Percentiles rank a stretch among this genome's conserved stretches.
Evolutionary conservation across 768 basidiomycete genomes (phyloP).

Genomic region (Lentinula raphanica): DNA sequence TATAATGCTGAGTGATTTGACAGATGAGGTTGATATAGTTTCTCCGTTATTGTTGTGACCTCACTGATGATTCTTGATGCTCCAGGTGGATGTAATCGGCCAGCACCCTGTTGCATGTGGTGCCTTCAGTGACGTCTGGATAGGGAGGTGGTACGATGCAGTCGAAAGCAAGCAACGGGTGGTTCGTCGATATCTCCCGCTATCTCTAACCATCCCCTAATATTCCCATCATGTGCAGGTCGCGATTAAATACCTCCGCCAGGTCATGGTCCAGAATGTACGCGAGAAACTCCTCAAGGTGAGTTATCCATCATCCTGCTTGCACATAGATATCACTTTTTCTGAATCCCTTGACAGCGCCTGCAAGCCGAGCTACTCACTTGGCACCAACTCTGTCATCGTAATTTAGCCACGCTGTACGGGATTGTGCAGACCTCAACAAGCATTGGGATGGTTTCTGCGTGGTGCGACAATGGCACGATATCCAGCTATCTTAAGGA

Average conservation of each 20-base stretch:
- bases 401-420: slow-evolving; percentile 49
- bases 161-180: slow-evolving; percentile 31
- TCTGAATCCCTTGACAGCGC: slow-evolving; percentile 30
- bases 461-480: slow-evolving; percentile 59
- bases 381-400: slow-evolving; percentile 54
- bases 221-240: slow-evolving; percentile 28
- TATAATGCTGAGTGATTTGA: slow-evolving; percentile 46
- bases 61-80: background rate
- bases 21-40: slow-evolving; percentile 41
- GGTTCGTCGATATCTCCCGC: slow-evolving; percentile 19
- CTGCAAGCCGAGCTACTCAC: slow-evolving; percentile 52
- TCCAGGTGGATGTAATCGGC: slow-evolving; percentile 25
- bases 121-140: slow-evolving; percentile 59
- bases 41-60: background rate
- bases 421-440: slow-evolving; percentile 47
- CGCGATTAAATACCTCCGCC: slow-evolving; percentile 53
- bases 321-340: background rate
- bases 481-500: slow-evolving; percentile 43
- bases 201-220: too few species aligned
- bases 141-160: slow-evolving; percentile 47
- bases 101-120: slow-evolving; percentile 46
- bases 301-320: background rate
- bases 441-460: slow-evolving; percentile 59
- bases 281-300: slow-evolving; percentile 52
- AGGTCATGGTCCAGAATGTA: slow-evolving; percentile 44